phyloP scores from a whole-genome alignment of 2,329 filamentous ascomycete species.

The Trichoderma lentiforme region DNA sequence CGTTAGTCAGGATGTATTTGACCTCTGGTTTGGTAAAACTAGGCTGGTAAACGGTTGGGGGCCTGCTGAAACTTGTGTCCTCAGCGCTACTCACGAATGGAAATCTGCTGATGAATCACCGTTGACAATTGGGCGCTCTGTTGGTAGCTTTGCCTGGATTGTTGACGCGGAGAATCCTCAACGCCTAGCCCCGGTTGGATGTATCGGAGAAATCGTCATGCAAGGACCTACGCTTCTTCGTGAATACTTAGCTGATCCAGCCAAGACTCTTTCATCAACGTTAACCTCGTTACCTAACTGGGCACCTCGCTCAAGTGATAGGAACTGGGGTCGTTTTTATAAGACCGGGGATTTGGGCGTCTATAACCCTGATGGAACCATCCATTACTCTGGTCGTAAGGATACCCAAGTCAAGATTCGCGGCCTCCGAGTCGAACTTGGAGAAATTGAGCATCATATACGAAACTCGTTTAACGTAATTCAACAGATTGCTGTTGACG shows the following conservation, averaged over 20 bases:
- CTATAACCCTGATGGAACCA: conserved; percentile 14
- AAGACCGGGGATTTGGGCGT: neutral
- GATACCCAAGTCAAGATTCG: conserved; percentile 19
- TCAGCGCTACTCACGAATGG: conserved; percentile 16
- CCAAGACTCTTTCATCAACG: conserved; percentile 2
- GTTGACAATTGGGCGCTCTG: conserved; percentile 6
- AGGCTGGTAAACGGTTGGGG: conserved; percentile 17
- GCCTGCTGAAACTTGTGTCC: conserved; percentile 17
- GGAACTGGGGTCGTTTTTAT: conserved; percentile 13
- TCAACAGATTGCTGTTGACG: conserved; percentile 12
- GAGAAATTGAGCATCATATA: conserved; percentile 14
- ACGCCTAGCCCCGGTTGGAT: conserved; percentile 11
- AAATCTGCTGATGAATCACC: conserved; percentile 12
- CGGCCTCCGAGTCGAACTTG: conserved; percentile 17
- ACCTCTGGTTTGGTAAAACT: conserved; percentile 14
- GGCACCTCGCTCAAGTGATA: neutral
- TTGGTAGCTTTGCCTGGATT: conserved; percentile 15
- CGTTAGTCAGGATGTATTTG: conserved; percentile 14
- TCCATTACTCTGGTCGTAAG: conserved; percentile 9
- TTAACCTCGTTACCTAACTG: conserved; percentile 3
- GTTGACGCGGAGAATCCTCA: neutral
- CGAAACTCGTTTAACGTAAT: neutral
- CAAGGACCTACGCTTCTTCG: conserved; percentile 17
- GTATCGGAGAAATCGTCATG: conserved; percentile 15
- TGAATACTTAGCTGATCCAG: conserved; percentile 12